phyloP scores from a whole-genome alignment of 202 grass and related monocot species.

The Digitaria exilis region DNA sequence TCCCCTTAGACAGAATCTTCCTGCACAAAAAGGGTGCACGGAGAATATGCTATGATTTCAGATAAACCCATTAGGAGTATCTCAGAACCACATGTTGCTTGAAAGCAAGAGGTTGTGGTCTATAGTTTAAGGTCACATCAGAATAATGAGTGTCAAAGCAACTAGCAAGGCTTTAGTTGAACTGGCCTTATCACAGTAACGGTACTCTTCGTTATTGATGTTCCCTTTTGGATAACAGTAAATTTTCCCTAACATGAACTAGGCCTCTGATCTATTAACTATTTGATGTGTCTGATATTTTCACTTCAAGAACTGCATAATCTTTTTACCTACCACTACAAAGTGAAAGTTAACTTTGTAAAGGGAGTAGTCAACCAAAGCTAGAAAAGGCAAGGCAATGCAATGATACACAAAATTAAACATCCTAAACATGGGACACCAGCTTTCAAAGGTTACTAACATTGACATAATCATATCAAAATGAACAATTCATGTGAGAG shows the following conservation, averaged over 20 bases:
- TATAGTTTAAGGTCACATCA: slow-evolving; percentile 50
- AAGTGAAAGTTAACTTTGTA: slow-evolving; percentile 23
- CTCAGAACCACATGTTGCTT: slow-evolving; percentile 40
- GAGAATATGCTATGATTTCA: slow-evolving; percentile 49
- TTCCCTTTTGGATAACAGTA: slow-evolving; percentile 21
- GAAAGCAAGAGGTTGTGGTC: slow-evolving; percentile 33
- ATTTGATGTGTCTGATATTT: slow-evolving; percentile 18
- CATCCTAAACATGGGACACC: too few relatives aligned
- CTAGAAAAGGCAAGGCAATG: too few relatives aligned
- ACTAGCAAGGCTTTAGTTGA: slow-evolving; percentile 26
- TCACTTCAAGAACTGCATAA: slow-evolving; percentile 34
- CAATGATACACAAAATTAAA: too few relatives aligned
- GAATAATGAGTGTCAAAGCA: slow-evolving; percentile 33
- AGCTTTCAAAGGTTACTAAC: too few relatives aligned
- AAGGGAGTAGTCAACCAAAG: slow-evolving; percentile 1
- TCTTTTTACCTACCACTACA: slow-evolving; percentile 40
- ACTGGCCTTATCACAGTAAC: slow-evolving; percentile 29
- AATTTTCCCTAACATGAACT: slow-evolving; percentile 41
- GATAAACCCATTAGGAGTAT: slow-evolving; percentile 40
- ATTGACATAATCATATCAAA: background rate
- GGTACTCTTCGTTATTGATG: slow-evolving; percentile 30
- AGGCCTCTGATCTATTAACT: background rate
- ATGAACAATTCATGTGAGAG: background rate
- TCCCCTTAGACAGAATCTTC: slow-evolving; percentile 28
- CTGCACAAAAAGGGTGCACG: background rate